These are phyloP conservation scores for Paramecium tetraurelia DNA, from an alignment of 73 alveolate genomes.

Conservation along the genomic window DNA sequence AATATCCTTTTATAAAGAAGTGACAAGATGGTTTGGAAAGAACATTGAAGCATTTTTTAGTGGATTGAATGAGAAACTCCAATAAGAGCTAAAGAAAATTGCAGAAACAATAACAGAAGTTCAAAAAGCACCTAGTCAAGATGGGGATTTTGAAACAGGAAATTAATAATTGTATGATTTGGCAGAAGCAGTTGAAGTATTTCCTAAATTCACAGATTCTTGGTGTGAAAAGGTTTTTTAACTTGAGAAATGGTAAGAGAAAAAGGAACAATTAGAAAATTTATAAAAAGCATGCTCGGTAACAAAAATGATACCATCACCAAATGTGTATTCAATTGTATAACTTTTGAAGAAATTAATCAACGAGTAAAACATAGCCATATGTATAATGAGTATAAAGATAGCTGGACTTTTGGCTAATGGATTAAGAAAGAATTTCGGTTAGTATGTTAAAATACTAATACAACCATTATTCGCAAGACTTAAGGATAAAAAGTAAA, in stretches of 20 bases:
- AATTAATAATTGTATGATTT: not conserved
- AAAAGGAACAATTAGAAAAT: not conserved
- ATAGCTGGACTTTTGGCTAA: not conserved
- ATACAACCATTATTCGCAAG: not conserved
- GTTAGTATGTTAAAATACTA: not conserved
- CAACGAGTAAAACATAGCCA: not conserved
- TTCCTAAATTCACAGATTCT: not conserved
- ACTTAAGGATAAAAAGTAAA: slow-evolving; percentile 20
- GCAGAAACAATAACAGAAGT: not conserved
- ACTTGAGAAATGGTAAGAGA: slow-evolving; percentile 16
- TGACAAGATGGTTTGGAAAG: slow-evolving; percentile 22
- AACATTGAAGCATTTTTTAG: not conserved
- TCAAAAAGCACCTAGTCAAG: not conserved
- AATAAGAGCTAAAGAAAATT: not conserved
- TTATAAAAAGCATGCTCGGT: not conserved
- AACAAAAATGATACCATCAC: not conserved
- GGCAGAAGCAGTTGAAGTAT: slow-evolving; percentile 33
- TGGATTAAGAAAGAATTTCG: not conserved
- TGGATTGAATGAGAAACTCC: not conserved
- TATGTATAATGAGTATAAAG: not conserved
- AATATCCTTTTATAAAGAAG: not conserved
- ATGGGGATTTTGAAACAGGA: not conserved
- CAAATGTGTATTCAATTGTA: not conserved
- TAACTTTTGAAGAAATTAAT: not conserved
- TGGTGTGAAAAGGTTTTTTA: not conserved